Base-by-base conservation (phyloP, 441 rosid species). In the Cnidoscolus chayamansa region DNA sequence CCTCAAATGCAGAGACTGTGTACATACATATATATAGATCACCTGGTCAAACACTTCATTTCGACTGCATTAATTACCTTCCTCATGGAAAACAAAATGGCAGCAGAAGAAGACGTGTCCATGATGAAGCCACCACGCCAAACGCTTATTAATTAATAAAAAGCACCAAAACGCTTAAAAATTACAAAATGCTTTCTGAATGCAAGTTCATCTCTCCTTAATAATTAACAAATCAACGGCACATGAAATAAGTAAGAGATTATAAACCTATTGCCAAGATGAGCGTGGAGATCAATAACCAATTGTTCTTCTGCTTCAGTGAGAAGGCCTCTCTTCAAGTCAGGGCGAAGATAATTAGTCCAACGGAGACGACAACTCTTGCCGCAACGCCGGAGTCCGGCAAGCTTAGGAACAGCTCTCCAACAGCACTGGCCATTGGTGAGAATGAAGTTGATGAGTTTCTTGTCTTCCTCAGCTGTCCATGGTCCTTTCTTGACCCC, bases 401-500 rank as follows among this genome's bases (percentile, higher is more conserved):
- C 91, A 74, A 92, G 97, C 81, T 92, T 94, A 19, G 97, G 97
- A 61, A 94, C 90, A 62, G 97, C 97, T 73, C 98, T 83, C 98
- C 98, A 94, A 73, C 97, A 92, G 75, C 97, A 94, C 77, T 92
- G 97, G 71, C 98, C 98, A 80, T 94, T 92, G 67, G 90, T 88
- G 86, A 94, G 90, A 74, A 94, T 92, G 85, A 92, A 92, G 83
- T 82, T 89, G 84, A 94, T 88, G 74, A 94, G 98, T 78, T 92
- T 92, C 88, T 89, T 92, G 84, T 94, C 97, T 75, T 94, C 98
- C 40, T 94, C 98, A 8, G 90, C 89, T 4, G 97, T 94, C 98
- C 97, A 94, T 67, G 98, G 97, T 62, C 98, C 98, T 85, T 90
- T 94, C 93, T 92, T 94, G 76, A 92, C 80, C 37, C 98, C 97